Base-by-base conservation (phyloP, 805 yeast genomes). In the Wickerhamiella dianesei region DNA sequence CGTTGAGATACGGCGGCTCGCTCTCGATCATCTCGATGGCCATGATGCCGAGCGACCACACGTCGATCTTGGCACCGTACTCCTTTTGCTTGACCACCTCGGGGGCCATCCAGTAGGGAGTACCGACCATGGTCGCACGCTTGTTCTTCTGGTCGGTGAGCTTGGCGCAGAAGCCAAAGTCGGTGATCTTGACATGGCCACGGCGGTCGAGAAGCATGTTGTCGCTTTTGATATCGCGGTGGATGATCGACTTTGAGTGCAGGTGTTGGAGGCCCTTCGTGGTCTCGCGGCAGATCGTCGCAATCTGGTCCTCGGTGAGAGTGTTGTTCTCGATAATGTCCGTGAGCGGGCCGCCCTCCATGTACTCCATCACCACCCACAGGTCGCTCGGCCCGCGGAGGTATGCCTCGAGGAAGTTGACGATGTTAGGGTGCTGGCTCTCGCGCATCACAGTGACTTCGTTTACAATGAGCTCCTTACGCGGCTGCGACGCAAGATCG, bases 351-450 rank as follows among this genome's bases (percentile, higher is more conserved):
- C 99, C 99, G 46, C 98, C 98, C 67, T 94, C 96, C 99, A 92
- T 92, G 63, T 79, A 94, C 64, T 92, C 99, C 99, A 92, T 92
- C 29, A 94, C 83, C n/a, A 92, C 98, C 96, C 97, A 89, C 50
- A 92, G 70, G 59, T 92, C 96, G 36, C 41, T 43, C 18, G 48
- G 46, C 3, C 86, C 85, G 46, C 87, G 73, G 52, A 89, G 67
- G 59, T 85, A 94, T 1, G 96, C 86, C 60, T 89, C 97, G 50
- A 92, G 66, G 64, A 85, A 92, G 62, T 89, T 92, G 49, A 92
- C 98, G 64, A 92, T 92, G 62, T 92, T 92, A 51, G 82, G 80
- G 66, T 92, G 97, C 53, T 83, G 88, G 14, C 94, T 80, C 59
- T 87, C 96, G 62, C 86, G 86, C 98, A 92, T 92, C 20, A 92